Evolutionary conservation across 768 basidiomycete species (phyloP), one percentile per base, ranked within the genome.

Genomic region (Podaxis pistillaris): DNA sequence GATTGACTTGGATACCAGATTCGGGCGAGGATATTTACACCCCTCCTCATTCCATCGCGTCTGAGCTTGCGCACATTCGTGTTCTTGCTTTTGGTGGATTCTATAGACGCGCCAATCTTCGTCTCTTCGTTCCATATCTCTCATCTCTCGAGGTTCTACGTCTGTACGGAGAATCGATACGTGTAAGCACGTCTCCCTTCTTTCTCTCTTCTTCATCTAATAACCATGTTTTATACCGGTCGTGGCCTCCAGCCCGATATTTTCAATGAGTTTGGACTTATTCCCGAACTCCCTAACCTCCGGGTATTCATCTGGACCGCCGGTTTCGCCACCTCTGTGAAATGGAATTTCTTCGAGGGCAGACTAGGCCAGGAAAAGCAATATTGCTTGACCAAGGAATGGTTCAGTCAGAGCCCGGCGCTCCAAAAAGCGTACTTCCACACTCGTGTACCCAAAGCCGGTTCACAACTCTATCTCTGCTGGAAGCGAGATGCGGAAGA

Each of bases 241-340:
- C 13, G 19, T 3, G 1, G 0, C 8, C 8, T 22, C n/a, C 28
- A 58, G 57, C 12, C 33, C n/a, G 19, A 58, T 6, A 44, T 58
- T 19, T 46, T 36, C 12, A n/a, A 36, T 7, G 57, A 58, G 22
- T 33, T 58, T 4, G 28, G 9, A 3, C 17, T 49, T 5, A 37
- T 58, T 1, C 8, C 57, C 0, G 28, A 49, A 17, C 26, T 58
- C 19, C 38, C 57, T 2, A 47, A 19, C 17, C 41, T 58, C 30
- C 24, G 57, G 2, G 12, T 37, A 19, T 58, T 58, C 30, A 49
- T 58, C 57, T 58, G 57, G 57, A 58, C 57, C 0, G 57, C 57
- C 4, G 57, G 57, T 0, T 58, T 58, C n/a, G 57, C 57, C 4
- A 58, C 57, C 7, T 58, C 57, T 1, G 57, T 58, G 0, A 47